These are phyloP conservation scores for Talaromyces thailandensis DNA, from an alignment of 495 filamentous ascomycete genomes.

Conservation along the genomic window DNA sequence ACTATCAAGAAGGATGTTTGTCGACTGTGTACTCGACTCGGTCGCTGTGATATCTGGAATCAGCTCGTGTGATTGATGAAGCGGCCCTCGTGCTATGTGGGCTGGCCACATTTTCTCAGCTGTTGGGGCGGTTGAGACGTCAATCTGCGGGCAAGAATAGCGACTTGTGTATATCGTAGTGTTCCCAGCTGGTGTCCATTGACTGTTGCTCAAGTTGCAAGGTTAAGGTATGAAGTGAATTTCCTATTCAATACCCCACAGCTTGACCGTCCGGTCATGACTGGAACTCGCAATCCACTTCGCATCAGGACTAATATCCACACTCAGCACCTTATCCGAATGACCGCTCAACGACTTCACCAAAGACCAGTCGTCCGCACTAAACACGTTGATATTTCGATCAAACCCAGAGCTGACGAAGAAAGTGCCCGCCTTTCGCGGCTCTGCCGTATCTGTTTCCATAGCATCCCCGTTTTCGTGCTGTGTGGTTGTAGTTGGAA, in stretches of 20 bases:
- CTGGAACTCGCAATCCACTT: slow-evolving; percentile 90
- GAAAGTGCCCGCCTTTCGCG: slow-evolving; percentile 75
- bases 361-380: slow-evolving; percentile 89
- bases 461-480: slow-evolving; percentile 49
- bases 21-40: neutral
- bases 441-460: slow-evolving; percentile 21
- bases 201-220: neutral
- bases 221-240: neutral
- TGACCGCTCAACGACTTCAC: slow-evolving; percentile 85
- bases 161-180: neutral
- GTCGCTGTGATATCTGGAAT: neutral
- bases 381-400: slow-evolving; percentile 90
- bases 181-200: neutral
- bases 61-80: neutral
- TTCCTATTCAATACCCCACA: slow-evolving; percentile 84
- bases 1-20: neutral
- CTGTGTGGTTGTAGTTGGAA: slow-evolving; percentile 48
- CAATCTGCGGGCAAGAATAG: neutral
- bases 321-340: slow-evolving; percentile 80
- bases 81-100: neutral
- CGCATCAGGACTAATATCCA: slow-evolving; percentile 75
- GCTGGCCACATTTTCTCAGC: neutral
- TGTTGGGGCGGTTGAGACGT: neutral
- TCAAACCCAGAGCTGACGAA: slow-evolving; percentile 89
- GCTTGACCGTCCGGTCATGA: slow-evolving; percentile 88